A percentile compares a stretch with the other conserved stretches of the same genome.
These are phyloP conservation scores for Mycocentrospora acerina DNA, from an alignment of 2,329 filamentous ascomycete genomes.

Conservation along the genomic window DNA sequence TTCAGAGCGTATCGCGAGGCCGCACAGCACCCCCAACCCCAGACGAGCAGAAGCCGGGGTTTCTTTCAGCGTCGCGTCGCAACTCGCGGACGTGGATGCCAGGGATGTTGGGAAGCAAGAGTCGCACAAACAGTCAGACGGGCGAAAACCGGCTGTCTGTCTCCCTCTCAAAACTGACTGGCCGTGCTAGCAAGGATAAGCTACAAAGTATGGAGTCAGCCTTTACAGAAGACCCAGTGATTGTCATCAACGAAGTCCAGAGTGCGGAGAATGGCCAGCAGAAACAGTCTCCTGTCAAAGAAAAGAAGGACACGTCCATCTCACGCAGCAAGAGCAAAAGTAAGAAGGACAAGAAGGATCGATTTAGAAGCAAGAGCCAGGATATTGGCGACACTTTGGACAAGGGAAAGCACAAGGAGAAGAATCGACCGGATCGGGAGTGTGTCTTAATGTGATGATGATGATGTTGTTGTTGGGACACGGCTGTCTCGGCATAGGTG, in stretches of 20 bases:
- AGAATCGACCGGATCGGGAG: constrained; percentile 45
- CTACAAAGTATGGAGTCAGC: constrained; percentile 27
- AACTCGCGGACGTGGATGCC: constrained; percentile 33
- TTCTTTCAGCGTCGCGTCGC: constrained; percentile 36
- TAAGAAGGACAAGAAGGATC: constrained; percentile 33
- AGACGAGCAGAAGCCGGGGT: constrained; percentile 43
- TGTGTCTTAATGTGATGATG: constrained; percentile 47
- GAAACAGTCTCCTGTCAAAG: constrained; percentile 15
- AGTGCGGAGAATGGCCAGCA: constrained; percentile 16
- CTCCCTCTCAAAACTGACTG: constrained; percentile 43
- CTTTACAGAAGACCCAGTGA: constrained; percentile 26
- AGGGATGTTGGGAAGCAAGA: constrained; percentile 33
- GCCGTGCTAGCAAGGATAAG: constrained; percentile 47
- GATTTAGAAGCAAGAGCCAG: constrained; percentile 44
- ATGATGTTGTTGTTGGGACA: constrained; percentile 1
- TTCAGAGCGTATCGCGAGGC: constrained; percentile 29
- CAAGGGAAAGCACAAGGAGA: constrained; percentile 24
- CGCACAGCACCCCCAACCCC: constrained; percentile 46
- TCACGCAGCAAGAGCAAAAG: constrained; percentile 36
- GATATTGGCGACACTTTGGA: constrained; percentile 37
- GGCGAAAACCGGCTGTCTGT: constrained; percentile 46
- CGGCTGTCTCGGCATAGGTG: constrained; percentile 1
- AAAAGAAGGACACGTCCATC: constrained; percentile 26
- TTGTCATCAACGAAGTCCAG: constrained; percentile 26
- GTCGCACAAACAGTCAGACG: constrained; percentile 46